Evolutionary conservation across 192 early-diverging fungal species (phyloP).

Genomic region (Backusella westeae): DNA sequence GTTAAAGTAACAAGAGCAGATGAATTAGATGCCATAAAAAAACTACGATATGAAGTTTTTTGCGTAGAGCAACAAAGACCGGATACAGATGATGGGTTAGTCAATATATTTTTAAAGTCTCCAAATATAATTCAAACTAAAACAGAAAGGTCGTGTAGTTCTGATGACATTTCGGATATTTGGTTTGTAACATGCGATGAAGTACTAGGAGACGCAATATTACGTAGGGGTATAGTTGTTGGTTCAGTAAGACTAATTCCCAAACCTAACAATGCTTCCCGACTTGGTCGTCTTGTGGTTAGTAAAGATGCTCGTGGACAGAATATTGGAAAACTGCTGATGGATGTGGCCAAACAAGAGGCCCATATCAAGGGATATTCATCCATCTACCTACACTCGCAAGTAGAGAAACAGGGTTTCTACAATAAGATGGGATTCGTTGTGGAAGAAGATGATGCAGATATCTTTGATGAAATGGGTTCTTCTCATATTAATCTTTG

Average conservation of each 20-base stretch:
- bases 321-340: not conserved
- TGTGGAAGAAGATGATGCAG: not conserved
- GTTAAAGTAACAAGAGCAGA: not conserved
- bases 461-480: not conserved
- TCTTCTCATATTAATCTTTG: not conserved
- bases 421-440: not conserved
- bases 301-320: not conserved
- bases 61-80: no score
- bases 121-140: not conserved
- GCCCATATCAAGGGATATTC: not conserved
- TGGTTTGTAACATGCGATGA: not conserved
- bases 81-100: no score
- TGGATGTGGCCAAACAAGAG: not conserved
- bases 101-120: no score
- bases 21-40: not conserved
- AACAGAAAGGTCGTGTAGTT: not conserved
- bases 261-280: not conserved
- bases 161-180: not conserved
- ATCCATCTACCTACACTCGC: not conserved
- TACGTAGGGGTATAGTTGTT: not conserved
- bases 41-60: not conserved
- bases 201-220: not conserved
- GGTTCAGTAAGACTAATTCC: not conserved
- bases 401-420: not conserved
- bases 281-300: conserved; percentile 3